phyloP scores from a whole-genome alignment of 2,329 filamentous ascomycete species.

The Verticillium nonalfalfae region DNA sequence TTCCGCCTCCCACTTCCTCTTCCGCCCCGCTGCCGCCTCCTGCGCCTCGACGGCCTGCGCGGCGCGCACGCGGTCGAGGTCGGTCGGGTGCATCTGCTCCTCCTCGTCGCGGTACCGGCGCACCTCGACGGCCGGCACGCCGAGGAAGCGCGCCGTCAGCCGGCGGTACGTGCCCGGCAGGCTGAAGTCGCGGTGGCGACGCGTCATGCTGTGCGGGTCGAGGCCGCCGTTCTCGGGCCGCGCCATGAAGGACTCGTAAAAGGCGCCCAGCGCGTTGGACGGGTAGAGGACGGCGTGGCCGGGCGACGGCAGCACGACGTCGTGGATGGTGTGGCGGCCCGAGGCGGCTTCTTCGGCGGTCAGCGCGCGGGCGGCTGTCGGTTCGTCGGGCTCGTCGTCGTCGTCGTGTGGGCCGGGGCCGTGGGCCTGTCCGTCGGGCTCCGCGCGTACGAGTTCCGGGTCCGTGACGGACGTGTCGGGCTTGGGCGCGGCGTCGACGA shows the following conservation, averaged over 20 bases:
- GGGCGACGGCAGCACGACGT: conserved; percentile 86
- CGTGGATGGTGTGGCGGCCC: conserved; percentile 74
- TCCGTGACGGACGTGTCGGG: conserved; percentile 35
- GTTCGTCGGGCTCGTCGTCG: conserved; percentile 42
- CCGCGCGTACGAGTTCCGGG: neutral
- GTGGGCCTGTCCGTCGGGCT: too few relatives aligned
- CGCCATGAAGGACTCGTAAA: conserved; percentile 82
- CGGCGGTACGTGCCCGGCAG: conserved; percentile 86
- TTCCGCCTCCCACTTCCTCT: conserved; percentile 14
- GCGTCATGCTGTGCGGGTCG: conserved; percentile 80
- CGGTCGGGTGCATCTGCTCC: conserved; percentile 85
- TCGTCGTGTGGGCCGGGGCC: conserved; percentile 24
- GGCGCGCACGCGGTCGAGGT: conserved; percentile 62
- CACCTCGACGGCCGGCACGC: conserved; percentile 53
- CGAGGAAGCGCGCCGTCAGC: conserved; percentile 64
- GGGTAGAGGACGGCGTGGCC: conserved; percentile 89
- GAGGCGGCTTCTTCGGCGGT: conserved; percentile 71
- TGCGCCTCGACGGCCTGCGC: conserved; percentile 22
- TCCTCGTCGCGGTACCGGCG: conserved; percentile 62
- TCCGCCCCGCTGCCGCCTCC: conserved; percentile 7
- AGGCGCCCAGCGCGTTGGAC: conserved; percentile 72
- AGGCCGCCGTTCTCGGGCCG: conserved; percentile 69
- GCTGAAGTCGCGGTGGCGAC: conserved; percentile 80
- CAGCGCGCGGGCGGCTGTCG: conserved; percentile 59
- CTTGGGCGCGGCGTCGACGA: conserved; percentile 35